Conservation (phyloP, 371 early-diverging fungal genomes). For the Entomophthora muscae region DNA sequence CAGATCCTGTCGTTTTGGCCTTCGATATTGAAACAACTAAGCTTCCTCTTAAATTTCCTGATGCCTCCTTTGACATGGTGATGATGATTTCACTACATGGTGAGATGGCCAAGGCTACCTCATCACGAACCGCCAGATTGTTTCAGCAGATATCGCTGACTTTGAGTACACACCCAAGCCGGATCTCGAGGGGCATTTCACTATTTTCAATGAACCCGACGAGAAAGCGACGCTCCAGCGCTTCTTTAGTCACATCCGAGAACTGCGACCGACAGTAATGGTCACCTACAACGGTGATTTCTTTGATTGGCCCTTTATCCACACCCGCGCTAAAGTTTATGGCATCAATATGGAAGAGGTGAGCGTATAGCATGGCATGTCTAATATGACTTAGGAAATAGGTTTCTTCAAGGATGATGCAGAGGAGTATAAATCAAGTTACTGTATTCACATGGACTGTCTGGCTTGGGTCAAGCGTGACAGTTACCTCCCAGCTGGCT, state of each 20-base stretch:
- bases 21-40: slow-evolving; percentile 99
- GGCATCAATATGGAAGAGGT: slow-evolving; percentile 66
- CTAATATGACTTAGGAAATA: too few species aligned
- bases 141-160: slow-evolving; percentile 90
- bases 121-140: slow-evolving; percentile 95
- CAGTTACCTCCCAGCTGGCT: slow-evolving; percentile 95
- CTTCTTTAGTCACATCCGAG: slow-evolving; percentile 87
- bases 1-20: slow-evolving; percentile 91
- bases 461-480: slow-evolving; percentile 99
- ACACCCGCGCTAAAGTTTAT: slow-evolving; percentile 61
- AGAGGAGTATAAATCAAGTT: slow-evolving; percentile 74
- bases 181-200: slow-evolving; percentile 92
- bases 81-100: slow-evolving; percentile 99
- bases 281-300: slow-evolving; percentile 99
- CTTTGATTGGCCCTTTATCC: slow-evolving; percentile 99
- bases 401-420: slow-evolving; percentile 67
- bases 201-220: slow-evolving; percentile 86
- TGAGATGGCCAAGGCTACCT: slow-evolving; percentile 94
- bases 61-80: slow-evolving; percentile 76
- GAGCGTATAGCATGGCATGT: too few species aligned
- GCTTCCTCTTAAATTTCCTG: slow-evolving; percentile 96
- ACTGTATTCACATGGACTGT: slow-evolving; percentile 97
- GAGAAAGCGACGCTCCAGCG: slow-evolving; percentile 65
- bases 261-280: slow-evolving; percentile 77
- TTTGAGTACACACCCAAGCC: slow-evolving; percentile 97